Conservation (phyloP, 2,329 filamentous ascomycete species). For the Monilinia vaccinii-corymbosi region DNA sequence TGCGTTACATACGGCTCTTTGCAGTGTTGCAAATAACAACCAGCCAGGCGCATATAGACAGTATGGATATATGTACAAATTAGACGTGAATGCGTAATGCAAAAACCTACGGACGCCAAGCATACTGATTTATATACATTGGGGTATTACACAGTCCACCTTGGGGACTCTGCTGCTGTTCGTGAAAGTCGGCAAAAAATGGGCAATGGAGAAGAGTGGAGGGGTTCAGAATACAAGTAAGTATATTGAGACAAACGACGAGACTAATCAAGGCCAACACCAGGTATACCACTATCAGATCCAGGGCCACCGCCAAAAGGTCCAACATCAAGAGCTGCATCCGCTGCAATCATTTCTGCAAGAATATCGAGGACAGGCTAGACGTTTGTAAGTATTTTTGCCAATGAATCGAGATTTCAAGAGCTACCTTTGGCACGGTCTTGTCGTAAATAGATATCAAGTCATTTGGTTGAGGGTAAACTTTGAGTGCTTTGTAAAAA, state of each 20-base stretch:
- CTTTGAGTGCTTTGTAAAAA: slow-evolving; percentile 98
- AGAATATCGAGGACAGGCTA: slow-evolving; percentile 90
- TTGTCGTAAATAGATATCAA: slow-evolving; percentile 97
- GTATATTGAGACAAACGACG: slow-evolving; percentile 10
- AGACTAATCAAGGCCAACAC: slow-evolving; percentile 27
- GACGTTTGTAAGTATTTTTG: slow-evolving; percentile 18
- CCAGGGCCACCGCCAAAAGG: slow-evolving; percentile 24
- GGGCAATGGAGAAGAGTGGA: slow-evolving; percentile 15
- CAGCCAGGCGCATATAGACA: slow-evolving; percentile 19
- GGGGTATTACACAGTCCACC: slow-evolving; percentile 11
- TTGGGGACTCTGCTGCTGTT: slow-evolving; percentile 8
- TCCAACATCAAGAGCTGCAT: slow-evolving; percentile 61
- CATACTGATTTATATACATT: slow-evolving; percentile 23
- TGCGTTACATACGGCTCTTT: slow-evolving; percentile 16
- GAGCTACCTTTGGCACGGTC: slow-evolving; percentile 80
- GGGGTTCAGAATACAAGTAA: slow-evolving; percentile 4
- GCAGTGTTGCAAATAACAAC: slow-evolving; percentile 11
- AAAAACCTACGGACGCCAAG: slow-evolving; percentile 21
- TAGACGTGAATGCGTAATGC: slow-evolving; percentile 18
- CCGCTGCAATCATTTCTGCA: slow-evolving; percentile 95
- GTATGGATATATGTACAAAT: slow-evolving; percentile 26
- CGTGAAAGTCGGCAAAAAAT: background rate
- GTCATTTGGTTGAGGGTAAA: slow-evolving; percentile 88
- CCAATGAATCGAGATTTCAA: slow-evolving; percentile 19
- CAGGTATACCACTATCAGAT: slow-evolving; percentile 26